These are phyloP conservation scores for Erysimum cheiri DNA, from an alignment of 441 rosid genomes.

Conservation along the genomic window DNA sequence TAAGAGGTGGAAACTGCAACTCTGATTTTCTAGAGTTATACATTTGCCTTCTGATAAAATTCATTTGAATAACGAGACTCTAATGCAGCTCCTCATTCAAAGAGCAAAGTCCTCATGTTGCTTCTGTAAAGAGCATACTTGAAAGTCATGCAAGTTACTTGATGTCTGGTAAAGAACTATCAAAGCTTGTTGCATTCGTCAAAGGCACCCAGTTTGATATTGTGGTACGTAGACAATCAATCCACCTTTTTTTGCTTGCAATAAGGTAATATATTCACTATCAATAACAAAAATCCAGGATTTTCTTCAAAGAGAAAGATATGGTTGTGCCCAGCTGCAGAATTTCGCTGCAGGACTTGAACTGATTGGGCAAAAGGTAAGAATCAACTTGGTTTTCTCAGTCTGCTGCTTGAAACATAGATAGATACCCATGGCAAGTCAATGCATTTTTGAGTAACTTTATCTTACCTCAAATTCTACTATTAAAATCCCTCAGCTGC, in stretches of 20 bases:
- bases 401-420: constrained; percentile 8
- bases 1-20: constrained; percentile 60
- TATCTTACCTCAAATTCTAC: neutral
- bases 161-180: constrained; percentile 98
- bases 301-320: constrained; percentile 92
- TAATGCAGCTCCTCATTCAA: constrained; percentile 71
- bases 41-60: constrained; percentile 23
- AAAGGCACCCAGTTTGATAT: constrained; percentile 99
- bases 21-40: constrained; percentile 23
- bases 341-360: constrained; percentile 94
- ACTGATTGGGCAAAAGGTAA: constrained; percentile 87
- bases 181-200: constrained; percentile 97
- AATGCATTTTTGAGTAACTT: neutral
- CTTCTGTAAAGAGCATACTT: constrained; percentile 87
- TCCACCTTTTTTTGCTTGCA: constrained; percentile 23
- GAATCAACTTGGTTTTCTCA: neutral
- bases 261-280: constrained; percentile 30
- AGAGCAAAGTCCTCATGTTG: constrained; percentile 90
- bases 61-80: constrained; percentile 30
- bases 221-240: constrained; percentile 66
- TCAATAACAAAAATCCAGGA: constrained; percentile 61
- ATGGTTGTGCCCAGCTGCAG: constrained; percentile 87
- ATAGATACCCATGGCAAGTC: constrained; percentile 1
- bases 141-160: constrained; percentile 97
- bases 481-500: constrained; percentile 62